These are phyloP conservation scores for Globisporangium mamillatum DNA, from an alignment of 352 stramenopile species.

Conservation along the genomic window DNA sequence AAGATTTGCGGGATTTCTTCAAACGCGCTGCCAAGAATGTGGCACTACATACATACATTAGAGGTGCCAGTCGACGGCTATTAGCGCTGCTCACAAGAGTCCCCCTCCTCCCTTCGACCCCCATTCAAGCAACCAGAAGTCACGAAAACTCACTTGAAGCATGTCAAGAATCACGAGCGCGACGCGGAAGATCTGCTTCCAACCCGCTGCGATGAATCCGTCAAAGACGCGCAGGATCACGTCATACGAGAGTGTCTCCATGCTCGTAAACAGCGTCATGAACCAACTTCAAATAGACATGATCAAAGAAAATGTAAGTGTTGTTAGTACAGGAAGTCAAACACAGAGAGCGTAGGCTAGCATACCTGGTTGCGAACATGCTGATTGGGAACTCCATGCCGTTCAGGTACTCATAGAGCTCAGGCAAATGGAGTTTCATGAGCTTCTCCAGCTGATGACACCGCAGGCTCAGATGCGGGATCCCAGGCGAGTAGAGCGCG, in stretches of 20 bases:
- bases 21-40: slow-evolving; percentile 59
- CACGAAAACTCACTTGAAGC: slow-evolving; percentile 32
- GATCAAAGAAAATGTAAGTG: background rate
- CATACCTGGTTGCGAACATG: slow-evolving; percentile 63
- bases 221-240: slow-evolving; percentile 60
- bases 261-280: slow-evolving; percentile 79
- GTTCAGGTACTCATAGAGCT: slow-evolving; percentile 42
- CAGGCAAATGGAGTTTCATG: slow-evolving; percentile 36
- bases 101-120: too few relatives aligned
- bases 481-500: slow-evolving; percentile 49
- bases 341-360: background rate
- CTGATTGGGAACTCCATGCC: slow-evolving; percentile 69
- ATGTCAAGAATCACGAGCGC: slow-evolving; percentile 53
- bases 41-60: slow-evolving; percentile 21
- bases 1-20: slow-evolving; percentile 76
- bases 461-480: slow-evolving; percentile 61
- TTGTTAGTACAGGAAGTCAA: background rate
- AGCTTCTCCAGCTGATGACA: slow-evolving; percentile 68
- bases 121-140: background rate
- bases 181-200: slow-evolving; percentile 71
- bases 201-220: slow-evolving; percentile 64
- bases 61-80: background rate
- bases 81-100: background rate
- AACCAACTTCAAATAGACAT: slow-evolving; percentile 49
- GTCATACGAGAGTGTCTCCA: slow-evolving; percentile 65